Evolutionary conservation across 1,139 yeast species (phyloP).

Genomic region (Pichia sp.): DNA sequence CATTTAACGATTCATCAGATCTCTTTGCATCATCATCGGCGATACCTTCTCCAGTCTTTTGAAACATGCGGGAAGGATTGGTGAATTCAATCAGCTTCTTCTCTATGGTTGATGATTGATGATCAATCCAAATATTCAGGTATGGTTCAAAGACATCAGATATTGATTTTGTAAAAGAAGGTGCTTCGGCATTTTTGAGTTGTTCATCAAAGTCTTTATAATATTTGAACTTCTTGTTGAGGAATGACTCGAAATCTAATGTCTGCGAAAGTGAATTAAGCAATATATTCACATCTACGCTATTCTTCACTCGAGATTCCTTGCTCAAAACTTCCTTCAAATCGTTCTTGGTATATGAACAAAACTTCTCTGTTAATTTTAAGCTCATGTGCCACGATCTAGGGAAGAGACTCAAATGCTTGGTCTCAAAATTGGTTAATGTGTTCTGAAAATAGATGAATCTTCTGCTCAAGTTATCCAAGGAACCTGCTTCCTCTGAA

Average conservation of each 20-base stretch:
- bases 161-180: conserved; percentile 47
- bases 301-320: conserved; percentile 30
- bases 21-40: conserved; percentile 30
- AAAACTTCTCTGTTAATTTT: conserved; percentile 58
- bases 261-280: conserved; percentile 59
- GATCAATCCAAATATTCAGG: conserved; percentile 78
- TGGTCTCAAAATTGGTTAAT: conserved; percentile 50
- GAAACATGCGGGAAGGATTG: conserved; percentile 43
- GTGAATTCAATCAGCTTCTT: conserved; percentile 59
- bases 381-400: conserved; percentile 65
- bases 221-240: conserved; percentile 53
- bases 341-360: conserved; percentile 67
- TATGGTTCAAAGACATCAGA: conserved; percentile 83
- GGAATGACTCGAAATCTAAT: conserved; percentile 71
- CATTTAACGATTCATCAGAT: conserved; percentile 30
- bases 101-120: conserved; percentile 65
- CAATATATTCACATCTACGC: conserved; percentile 52
- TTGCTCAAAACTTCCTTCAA: conserved; percentile 43
- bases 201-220: conserved; percentile 24
- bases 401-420: conserved; percentile 57
- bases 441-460: conserved; percentile 77
- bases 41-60: conserved; percentile 35
- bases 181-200: conserved; percentile 25
- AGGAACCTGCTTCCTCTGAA: conserved; percentile 87
- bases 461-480: conserved; percentile 79